Evolutionary conservation across 352 stramenopile genomes (phyloP), one percentile per base, ranked within the genome.

Genomic region (Pythium utonaiense): DNA sequence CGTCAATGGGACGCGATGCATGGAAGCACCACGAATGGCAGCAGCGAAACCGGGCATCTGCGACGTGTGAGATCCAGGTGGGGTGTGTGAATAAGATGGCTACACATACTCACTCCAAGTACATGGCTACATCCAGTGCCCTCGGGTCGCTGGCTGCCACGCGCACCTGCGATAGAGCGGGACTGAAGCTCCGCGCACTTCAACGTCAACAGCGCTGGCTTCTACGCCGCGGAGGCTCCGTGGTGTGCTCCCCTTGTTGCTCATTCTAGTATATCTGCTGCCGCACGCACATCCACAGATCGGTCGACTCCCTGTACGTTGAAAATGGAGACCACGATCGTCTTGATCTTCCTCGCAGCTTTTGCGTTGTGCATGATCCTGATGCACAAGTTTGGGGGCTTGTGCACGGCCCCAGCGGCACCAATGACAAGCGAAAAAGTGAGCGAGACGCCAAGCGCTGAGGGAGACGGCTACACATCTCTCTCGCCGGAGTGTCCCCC

Each of bases 31-130:
- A 38, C 27, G 22, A n/a, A n/a, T 55, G 49, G 28, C 16, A 22
- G 49, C 12, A 10, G 33, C 45, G 12, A 52, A 52, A 52, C 27
- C 21, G 25, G 16, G 40, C 34, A 55, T 63, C 47, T 68, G 61
- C 25, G 54, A 63, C 61, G 53, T 68, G 61, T 68, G 61, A 21
- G 40, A 48, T 36, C 28, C 24, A 28, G n/a, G n/a, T n/a, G n/a
- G n/a, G n/a, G n/a, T n/a, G 21, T 33, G 25, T 56, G 27, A 68
- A 58, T 54, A 68, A 68, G 53, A 68, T 68, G 61, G 61, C 53
- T 68, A 68, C 61, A 68, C 22, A 67, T 61, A 62, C 21, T 67
- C 45, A 57, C 25, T 14, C 5, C 36, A 3, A 67, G 48, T 53
- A 48, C 36, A 67, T 61, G 60, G 53, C 22, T 57, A 57, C 36